Percentiles rank a stretch among this genome's conserved stretches.
Conservation (phyloP, 768 basidiomycete species). For the Coprinopsis marcescibilis region DNA sequence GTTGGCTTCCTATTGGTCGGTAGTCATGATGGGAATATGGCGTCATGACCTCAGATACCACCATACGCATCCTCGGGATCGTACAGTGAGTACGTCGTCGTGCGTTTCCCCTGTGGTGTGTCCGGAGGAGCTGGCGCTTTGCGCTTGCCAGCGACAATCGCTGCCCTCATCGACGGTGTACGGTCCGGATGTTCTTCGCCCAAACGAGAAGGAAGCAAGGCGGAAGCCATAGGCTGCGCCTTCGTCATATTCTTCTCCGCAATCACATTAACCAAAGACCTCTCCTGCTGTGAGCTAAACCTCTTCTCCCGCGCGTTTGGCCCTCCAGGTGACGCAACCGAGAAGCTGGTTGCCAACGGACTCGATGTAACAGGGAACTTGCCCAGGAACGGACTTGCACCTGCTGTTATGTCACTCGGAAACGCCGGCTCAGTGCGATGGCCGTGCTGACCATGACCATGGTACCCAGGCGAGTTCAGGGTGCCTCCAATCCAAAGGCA, state of each 20-base stretch:
- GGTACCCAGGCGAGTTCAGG: too few relatives aligned
- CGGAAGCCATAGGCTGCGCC: too few relatives aligned
- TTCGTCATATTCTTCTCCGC: too few relatives aligned
- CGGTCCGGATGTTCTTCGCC: too few relatives aligned
- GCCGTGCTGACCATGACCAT: too few relatives aligned
- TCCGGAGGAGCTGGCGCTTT: conserved; percentile 2
- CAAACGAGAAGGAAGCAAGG: too few relatives aligned
- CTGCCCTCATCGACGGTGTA: neutral
- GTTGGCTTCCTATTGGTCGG: too few relatives aligned
- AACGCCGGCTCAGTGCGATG: conserved; percentile 18
- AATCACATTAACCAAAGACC: too few relatives aligned
- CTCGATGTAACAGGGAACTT: conserved; percentile 35
- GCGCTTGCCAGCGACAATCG: neutral
- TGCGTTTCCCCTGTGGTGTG: conserved; percentile 32
- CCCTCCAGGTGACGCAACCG: conserved; percentile 11
- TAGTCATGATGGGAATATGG: too few relatives aligned
- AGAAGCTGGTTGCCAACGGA: conserved; percentile 34
- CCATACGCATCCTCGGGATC: conserved; percentile 65
- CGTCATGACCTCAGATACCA: conserved; percentile 42
- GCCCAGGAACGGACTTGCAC: conserved; percentile 7
- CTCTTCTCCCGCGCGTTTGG: too few relatives aligned
- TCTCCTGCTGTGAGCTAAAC: too few relatives aligned
- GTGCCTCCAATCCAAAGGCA: too few relatives aligned
- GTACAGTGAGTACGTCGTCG: conserved; percentile 39
- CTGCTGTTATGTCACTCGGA: conserved; percentile 12